Conservation (phyloP, 2,329 filamentous ascomycete genomes). For the Aspergillus ochraceoroseus region DNA sequence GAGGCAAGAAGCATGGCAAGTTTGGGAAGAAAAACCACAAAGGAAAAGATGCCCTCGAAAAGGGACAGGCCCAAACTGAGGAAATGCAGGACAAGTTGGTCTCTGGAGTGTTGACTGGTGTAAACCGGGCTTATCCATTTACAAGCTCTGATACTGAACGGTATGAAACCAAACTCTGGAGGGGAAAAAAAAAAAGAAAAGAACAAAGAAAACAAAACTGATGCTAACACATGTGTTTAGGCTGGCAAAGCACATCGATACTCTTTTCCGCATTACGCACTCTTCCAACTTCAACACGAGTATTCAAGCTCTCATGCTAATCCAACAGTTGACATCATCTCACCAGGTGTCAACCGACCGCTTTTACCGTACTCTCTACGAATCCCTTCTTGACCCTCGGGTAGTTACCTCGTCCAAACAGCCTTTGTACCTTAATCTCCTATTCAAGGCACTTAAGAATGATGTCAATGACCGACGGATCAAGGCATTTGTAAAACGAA, state of each 20-base stretch:
- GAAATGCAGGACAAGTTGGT: conserved; percentile 87
- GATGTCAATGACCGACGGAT: conserved; percentile 88
- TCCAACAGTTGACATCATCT: conserved; percentile 80
- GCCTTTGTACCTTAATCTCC: conserved; percentile 84
- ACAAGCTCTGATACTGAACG: conserved; percentile 71
- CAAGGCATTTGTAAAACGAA: conserved; percentile 91
- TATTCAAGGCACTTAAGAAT: conserved; percentile 81
- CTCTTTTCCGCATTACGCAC: conserved; percentile 91
- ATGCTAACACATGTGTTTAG: conserved; percentile 40
- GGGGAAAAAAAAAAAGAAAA: too few relatives aligned
- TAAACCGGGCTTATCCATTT: conserved; percentile 94
- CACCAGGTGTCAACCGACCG: conserved; percentile 80
- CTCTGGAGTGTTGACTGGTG: conserved; percentile 83
- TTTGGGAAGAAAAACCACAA: conserved; percentile 42
- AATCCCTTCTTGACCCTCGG: conserved; percentile 86
- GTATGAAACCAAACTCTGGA: conserved; percentile 43
- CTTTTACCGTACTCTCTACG: conserved; percentile 93
- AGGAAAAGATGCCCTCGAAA: conserved; percentile 42
- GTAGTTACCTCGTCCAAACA: conserved; percentile 90
- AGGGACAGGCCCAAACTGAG: conserved; percentile 48
- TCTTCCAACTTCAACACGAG: conserved; percentile 99
- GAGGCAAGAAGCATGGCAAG: conserved; percentile 35
- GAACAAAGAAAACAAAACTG: too few relatives aligned
- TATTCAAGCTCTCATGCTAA: conserved; percentile 88
- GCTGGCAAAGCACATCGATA: conserved; percentile 84